Evolutionary conservation across 257 asterid genomes (phyloP), one percentile per base, ranked within the genome.

Genomic region (Linaria vulgaris): DNA sequence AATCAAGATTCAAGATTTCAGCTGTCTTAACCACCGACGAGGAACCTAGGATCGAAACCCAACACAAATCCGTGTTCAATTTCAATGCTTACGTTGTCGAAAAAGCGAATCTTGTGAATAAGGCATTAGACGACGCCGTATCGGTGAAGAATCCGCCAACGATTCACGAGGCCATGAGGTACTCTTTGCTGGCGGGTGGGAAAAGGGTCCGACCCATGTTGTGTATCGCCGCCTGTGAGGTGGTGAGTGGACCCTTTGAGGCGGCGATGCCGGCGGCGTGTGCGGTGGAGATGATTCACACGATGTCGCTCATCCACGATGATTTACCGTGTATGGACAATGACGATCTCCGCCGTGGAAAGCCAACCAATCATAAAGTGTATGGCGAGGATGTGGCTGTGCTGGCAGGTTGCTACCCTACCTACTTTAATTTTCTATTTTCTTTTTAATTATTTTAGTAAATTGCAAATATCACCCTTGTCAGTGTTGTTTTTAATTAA

Each of bases 241-340:
- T 65, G 59, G 82, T 73, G 12, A 79, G 82, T 12, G 82, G 82
- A 10, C 62, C 31, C 51, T 61, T 27, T 10, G 25, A 61, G 31
- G 73, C 74, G 56, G 79, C 76, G 64, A 22, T 73, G 10, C 76
- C 82, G 14, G 76, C 78, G n/a, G 82, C 79, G 24, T 77, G 74
- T 21, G 82, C 82, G 57, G 79, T 77, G 70, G 82, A 77, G 76
- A 77, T 77, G 82, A 77, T 77, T 39, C 79, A 77, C 73, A 77
- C 82, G 8, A 73, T 77, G 82, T 77, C 82, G 0, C 72, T 77
- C 0, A 77, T 77, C 16, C 79, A 77, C 51, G 82, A 73, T 23
- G 82, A 77, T 45, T 16, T 77, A 46, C 82, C 82, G 11, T 73
- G 82, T 72, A 77, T 77, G 82, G 82, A 77, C 43, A 73, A 77